Evolutionary conservation across 805 yeast species (phyloP).

Genomic region (Myxozyma melibiosi): DNA sequence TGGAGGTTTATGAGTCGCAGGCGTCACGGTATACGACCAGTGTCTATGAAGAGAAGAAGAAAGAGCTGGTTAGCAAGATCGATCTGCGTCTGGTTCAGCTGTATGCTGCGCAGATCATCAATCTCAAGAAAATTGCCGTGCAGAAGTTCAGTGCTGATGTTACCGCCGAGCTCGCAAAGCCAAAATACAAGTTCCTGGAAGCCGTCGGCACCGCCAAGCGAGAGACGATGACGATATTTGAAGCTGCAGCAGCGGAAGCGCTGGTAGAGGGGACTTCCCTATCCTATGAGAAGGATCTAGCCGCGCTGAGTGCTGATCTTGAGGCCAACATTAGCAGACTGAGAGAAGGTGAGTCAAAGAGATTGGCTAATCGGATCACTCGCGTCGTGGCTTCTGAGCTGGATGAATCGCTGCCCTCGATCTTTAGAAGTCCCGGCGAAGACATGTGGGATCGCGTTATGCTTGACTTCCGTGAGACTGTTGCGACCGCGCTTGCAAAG

Average conservation of each 20-base stretch:
- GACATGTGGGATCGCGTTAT: slow-evolving; percentile 65
- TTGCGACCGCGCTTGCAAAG: slow-evolving; percentile 38
- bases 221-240: slow-evolving; percentile 39
- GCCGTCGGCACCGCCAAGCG: slow-evolving; percentile 37
- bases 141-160: slow-evolving; percentile 35
- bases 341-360: slow-evolving; percentile 48
- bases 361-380: slow-evolving; percentile 41
- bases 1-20: slow-evolving; percentile 60
- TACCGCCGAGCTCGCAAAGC: slow-evolving; percentile 22
- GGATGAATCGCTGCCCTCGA: slow-evolving; percentile 27
- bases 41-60: slow-evolving; percentile 68
- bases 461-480: slow-evolving; percentile 38
- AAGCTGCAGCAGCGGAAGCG: slow-evolving; percentile 43
- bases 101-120: slow-evolving; percentile 48
- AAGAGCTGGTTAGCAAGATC: slow-evolving; percentile 52
- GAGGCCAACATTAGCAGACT: slow-evolving; percentile 41
- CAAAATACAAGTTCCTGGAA: slow-evolving; percentile 36
- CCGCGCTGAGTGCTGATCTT: slow-evolving; percentile 41
- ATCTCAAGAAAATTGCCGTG: slow-evolving; percentile 45
- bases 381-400: slow-evolving; percentile 18
- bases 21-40: slow-evolving; percentile 74
- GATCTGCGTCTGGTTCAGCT: slow-evolving; percentile 51
- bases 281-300: slow-evolving; percentile 42
- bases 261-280: slow-evolving; percentile 42
- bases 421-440: slow-evolving; percentile 20